Base-by-base conservation (phyloP, 2,329 filamentous ascomycete genomes). In the Cladosporium sp. region DNA sequence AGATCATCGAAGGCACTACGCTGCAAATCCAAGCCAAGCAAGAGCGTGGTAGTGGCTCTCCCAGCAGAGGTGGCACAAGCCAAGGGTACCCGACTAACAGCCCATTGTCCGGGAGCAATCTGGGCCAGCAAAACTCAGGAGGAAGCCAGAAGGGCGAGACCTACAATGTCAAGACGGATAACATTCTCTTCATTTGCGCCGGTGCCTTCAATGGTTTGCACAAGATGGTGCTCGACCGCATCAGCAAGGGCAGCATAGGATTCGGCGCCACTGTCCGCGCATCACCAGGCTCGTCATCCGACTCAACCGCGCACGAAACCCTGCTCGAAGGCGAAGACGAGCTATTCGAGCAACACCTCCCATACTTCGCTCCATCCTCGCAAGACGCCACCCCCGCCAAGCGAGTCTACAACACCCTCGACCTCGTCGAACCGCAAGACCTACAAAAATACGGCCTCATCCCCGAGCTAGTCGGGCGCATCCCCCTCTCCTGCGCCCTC, bases 111-210 rank as follows among this genome's bases (percentile, higher is more conserved):
- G 64, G 67, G 13, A 65, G 68, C 40, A 64, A 58, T 41, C 59
- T 64, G 50, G 56, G 58, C 29, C 60, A 60, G 32, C 59, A 57
- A 19, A 47, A 42, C 7, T 58, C 55, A 20, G 52, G 38, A 13
- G 37, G 56, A 51, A 52, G 54, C 64, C 15, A 66, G 68, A 43
- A 84, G 82, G 64, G 75, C 17, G 82, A 85, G 54, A 72, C 80
- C 4, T 85, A 79, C 68, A 84, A 88, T 50, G 85, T 96, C 52
- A 87, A 93, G 61, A 99, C 93, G 0, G 91, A 90, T 57, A 96
- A 97, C 61, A 97, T 99, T 53, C 80, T 99, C 22, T 99, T 99
- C 71, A 90, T 99, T 37, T 96, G 93, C 67, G 95, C 91, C 11
- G 93, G 93, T 15, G 93, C 93, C 15, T 99, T 99, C 65, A 88